These are phyloP conservation scores for Actinomortierella wolfii DNA, from an alignment of 371 early-diverging fungal species.

Conservation along the genomic window DNA sequence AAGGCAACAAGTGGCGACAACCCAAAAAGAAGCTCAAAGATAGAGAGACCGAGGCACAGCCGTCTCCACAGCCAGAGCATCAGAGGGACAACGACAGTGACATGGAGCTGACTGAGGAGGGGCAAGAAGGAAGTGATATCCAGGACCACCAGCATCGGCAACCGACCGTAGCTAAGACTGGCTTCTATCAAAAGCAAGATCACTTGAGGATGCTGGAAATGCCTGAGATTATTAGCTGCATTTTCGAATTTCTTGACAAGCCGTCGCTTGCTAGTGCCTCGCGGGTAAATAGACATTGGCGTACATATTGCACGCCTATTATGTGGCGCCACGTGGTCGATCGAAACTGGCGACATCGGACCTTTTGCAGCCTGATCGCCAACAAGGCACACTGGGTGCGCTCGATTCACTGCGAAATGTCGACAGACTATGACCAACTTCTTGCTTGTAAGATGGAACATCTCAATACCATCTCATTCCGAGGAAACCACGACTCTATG, in stretches of 20 bases:
- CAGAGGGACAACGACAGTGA: slow-evolving; percentile 1
- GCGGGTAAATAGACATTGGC: slow-evolving; percentile 32
- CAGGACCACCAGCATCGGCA: slow-evolving; percentile 3
- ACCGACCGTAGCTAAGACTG: neutral
- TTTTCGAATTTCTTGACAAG: slow-evolving; percentile 37
- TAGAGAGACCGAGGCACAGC: too few species aligned
- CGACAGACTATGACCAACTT: slow-evolving; percentile 34
- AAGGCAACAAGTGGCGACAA: too few species aligned
- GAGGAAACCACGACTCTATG: slow-evolving; percentile 23
- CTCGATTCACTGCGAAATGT: slow-evolving; percentile 31
- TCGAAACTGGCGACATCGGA: slow-evolving; percentile 30
- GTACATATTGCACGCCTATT: slow-evolving; percentile 21
- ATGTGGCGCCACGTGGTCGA: slow-evolving; percentile 40
- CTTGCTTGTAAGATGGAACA: slow-evolving; percentile 24
- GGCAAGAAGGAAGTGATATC: neutral
- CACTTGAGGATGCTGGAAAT: slow-evolving; percentile 25
- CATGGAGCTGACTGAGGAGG: neutral
- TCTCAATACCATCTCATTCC: slow-evolving; percentile 18
- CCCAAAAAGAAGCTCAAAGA: too few species aligned
- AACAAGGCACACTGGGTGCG: slow-evolving; percentile 24
- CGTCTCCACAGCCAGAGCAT: slow-evolving; percentile 1
- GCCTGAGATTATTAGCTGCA: slow-evolving; percentile 41
- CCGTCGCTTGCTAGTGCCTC: slow-evolving; percentile 31
- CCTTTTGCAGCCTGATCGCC: slow-evolving; percentile 18
- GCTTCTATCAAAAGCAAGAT: neutral